Conservation (phyloP, 192 early-diverging fungal species). For the Coemansia furcata region DNA sequence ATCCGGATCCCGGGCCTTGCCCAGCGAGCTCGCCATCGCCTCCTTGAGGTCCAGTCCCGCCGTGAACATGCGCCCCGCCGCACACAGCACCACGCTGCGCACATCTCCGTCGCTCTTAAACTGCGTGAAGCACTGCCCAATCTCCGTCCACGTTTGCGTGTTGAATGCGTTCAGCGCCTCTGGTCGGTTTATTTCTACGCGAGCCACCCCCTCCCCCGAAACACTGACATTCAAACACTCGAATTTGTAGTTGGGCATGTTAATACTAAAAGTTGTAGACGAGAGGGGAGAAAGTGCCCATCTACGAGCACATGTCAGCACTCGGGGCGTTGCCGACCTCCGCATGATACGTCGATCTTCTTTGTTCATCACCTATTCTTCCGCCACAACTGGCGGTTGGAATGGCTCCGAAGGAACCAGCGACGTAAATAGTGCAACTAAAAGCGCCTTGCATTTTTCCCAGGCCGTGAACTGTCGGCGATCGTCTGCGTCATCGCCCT, state of each 20-base stretch:
- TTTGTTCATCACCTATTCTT: slow-evolving; percentile 5
- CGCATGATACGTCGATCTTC: not conserved
- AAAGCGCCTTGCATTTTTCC: slow-evolving; percentile 40
- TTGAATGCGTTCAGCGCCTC: slow-evolving; percentile 83
- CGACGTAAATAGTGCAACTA: slow-evolving; percentile 42
- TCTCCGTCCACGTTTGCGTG: slow-evolving; percentile 62
- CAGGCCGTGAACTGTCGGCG: slow-evolving; percentile 17
- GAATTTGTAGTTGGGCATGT: slow-evolving; percentile 47
- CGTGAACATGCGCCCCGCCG: slow-evolving; percentile 77
- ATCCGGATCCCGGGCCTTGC: not conserved
- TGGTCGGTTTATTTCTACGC: slow-evolving; percentile 82
- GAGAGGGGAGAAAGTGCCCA: not conserved
- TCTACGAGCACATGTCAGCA: not conserved
- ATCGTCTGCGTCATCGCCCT: not conserved
- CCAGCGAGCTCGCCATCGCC: slow-evolving; percentile 22
- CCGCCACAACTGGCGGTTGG: slow-evolving; percentile 22
- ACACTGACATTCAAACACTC: slow-evolving; percentile 63
- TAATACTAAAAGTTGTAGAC: not conserved
- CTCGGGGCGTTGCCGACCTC: not conserved
- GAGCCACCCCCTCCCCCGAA: slow-evolving; percentile 62
- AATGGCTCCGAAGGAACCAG: slow-evolving; percentile 49
- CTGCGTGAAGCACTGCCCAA: slow-evolving; percentile 59
- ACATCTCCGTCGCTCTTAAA: slow-evolving; percentile 65
- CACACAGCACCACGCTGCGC: slow-evolving; percentile 75
- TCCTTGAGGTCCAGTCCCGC: slow-evolving; percentile 83